Evolutionary conservation across 2,329 filamentous ascomycete genomes (phyloP).

Genomic region (Ophiostoma angusticollis): DNA sequence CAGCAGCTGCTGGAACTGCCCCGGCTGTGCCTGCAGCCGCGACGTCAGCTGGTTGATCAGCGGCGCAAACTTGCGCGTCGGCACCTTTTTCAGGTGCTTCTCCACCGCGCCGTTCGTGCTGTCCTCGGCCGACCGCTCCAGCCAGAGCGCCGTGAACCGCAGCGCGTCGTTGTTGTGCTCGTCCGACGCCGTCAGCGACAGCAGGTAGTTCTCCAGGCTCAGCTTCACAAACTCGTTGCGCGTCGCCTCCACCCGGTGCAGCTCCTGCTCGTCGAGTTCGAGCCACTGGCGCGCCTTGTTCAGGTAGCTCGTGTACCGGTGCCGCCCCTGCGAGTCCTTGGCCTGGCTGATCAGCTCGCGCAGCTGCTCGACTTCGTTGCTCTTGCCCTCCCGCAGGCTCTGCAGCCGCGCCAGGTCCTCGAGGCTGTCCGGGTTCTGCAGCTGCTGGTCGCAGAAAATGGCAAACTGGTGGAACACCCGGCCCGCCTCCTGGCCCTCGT

Average conservation of each 20-base stretch:
- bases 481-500: conserved; percentile 60
- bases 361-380: conserved; percentile 65
- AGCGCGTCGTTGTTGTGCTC: conserved; percentile 80
- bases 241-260: conserved; percentile 61
- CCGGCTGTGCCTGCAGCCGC: conserved; percentile 60
- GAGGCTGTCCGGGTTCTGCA: conserved; percentile 72
- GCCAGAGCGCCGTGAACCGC: conserved; percentile 87
- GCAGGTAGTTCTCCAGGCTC: conserved; percentile 85
- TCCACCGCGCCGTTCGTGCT: conserved; percentile 66
- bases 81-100: conserved; percentile 57
- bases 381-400: conserved; percentile 67
- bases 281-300: conserved; percentile 76
- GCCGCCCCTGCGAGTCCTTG: conserved; percentile 38
- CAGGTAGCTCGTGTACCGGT: conserved; percentile 46
- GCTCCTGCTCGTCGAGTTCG: conserved; percentile 78
- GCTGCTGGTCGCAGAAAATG: conserved; percentile 84
- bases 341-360: conserved; percentile 43
- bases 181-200: conserved; percentile 73
- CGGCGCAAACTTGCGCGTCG: conserved; percentile 81
- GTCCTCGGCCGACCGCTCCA: conserved; percentile 68
- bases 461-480: conserved; percentile 93
- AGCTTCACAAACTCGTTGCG: conserved; percentile 75
- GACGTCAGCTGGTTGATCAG: conserved; percentile 96
- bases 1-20: conserved; percentile 64
- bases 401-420: conserved; percentile 76